These are phyloP conservation scores for Colletotrichum sp. DNA, from an alignment of 2,329 filamentous ascomycete genomes.

Conservation along the genomic window DNA sequence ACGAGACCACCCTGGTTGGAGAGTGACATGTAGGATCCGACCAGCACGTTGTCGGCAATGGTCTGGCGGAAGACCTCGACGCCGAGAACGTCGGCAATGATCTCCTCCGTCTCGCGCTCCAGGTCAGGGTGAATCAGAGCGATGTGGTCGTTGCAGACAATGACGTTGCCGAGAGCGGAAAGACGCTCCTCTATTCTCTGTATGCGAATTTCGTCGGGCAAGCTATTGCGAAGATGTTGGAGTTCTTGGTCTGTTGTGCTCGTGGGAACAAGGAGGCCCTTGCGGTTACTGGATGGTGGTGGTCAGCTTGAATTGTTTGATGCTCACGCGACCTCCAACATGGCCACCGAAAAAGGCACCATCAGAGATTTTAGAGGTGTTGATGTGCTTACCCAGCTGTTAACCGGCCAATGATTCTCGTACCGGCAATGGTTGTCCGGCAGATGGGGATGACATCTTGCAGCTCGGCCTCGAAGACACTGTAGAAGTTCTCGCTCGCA, in stretches of 20 bases:
- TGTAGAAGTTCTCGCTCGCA: conserved; percentile 99
- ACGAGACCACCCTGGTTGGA: conserved; percentile 97
- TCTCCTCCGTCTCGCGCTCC: conserved; percentile 97
- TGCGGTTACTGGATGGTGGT: conserved; percentile 73
- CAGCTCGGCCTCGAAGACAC: conserved; percentile 96
- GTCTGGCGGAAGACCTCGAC: conserved; percentile 94
- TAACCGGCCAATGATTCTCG: conserved; percentile 92
- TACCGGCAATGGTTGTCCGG: conserved; percentile 95
- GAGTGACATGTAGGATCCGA: conserved; percentile 94
- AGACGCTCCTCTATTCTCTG: conserved; percentile 97
- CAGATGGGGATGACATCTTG: conserved; percentile 98
- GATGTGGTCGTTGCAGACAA: conserved; percentile 95
- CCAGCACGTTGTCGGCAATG: conserved; percentile 94
- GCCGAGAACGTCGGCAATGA: conserved; percentile 91
- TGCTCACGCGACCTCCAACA: not conserved
- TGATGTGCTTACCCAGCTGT: conserved; percentile 75
- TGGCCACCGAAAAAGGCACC: not conserved
- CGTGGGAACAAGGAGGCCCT: conserved; percentile 94
- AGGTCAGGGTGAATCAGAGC: conserved; percentile 95
- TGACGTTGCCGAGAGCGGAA: conserved; percentile 95
- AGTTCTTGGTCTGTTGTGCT: conserved; percentile 97
- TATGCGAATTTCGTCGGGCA: conserved; percentile 91
- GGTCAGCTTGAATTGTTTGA: conserved; percentile 10
- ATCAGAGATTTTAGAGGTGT: not conserved
- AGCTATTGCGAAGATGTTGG: conserved; percentile 92